Evolutionary conservation across 176 grass and related monocot species (phyloP).

Genomic region (Thalia dealbata): DNA sequence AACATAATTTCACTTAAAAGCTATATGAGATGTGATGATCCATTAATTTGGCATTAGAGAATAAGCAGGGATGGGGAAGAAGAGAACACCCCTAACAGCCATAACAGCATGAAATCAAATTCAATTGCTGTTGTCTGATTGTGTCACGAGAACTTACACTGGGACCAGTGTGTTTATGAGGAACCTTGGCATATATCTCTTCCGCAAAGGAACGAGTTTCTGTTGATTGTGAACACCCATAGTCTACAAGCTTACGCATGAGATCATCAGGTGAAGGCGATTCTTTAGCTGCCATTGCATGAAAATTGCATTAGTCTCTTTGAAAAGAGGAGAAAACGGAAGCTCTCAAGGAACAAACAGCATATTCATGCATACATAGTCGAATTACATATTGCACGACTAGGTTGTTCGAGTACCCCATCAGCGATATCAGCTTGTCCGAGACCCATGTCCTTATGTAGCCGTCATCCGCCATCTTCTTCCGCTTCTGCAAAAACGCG

Average conservation of each 20-base stretch:
- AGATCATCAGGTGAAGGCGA: constrained; percentile 51
- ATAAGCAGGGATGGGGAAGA: too few species aligned
- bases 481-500: not conserved
- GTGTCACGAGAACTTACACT: constrained; percentile 30
- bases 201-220: constrained; percentile 51
- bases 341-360: not conserved
- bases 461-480: constrained; percentile 40
- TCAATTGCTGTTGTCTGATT: not conserved
- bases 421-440: constrained; percentile 59
- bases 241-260: constrained; percentile 49
- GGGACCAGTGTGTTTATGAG: constrained; percentile 41
- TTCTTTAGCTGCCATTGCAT: constrained; percentile 51
- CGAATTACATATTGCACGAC: constrained; percentile 75
- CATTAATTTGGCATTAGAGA: too few species aligned
- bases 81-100: not conserved
- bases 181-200: constrained; percentile 54
- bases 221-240: constrained; percentile 34
- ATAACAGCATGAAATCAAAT: not conserved
- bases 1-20: too few species aligned
- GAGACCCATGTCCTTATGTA: constrained; percentile 77
- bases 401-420: constrained; percentile 58
- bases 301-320: constrained; percentile 8
- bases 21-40: too few species aligned
- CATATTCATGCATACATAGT: constrained; percentile 26
- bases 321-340: not conserved